Base-by-base conservation (phyloP, 2,329 filamentous ascomycete genomes). In the Fusarium sp. region DNA sequence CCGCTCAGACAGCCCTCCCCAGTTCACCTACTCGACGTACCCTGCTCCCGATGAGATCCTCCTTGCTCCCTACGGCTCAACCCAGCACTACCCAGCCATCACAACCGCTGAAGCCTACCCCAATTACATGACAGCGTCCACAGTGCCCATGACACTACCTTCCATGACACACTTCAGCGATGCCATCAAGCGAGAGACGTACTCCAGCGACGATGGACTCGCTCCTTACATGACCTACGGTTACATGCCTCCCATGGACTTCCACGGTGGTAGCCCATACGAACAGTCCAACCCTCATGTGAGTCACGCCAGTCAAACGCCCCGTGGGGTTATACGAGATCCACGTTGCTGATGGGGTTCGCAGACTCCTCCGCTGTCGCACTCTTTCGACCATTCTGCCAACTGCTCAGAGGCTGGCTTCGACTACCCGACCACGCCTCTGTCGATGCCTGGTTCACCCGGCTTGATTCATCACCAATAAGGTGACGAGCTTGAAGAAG, bases 331-430 rank as follows among this genome's bases (percentile, higher is more conserved):
- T 62, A 76, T 77, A 73, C 77, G 78, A 78, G 78, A 79, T 73
- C 72, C 76, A 75, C 77, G 77, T 80, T 82, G 82, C 85, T 85
- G 83, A 86, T 81, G 78, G 61, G 77, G 79, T 74, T 78, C 71
- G 73, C 81, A 94, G 91, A 93, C 91, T 78, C 91, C 91, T 81
- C 89, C 91, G 75, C 87, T 93, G 73, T 91, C 90, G 74, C 90
- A 91, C 77, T 90, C 88, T 27, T 92, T 89, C 78, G 89, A 92
- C 73, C 86, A 88, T 76, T 92, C 89, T 52, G 81, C 86, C 63
- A 84, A 82, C 73, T 88, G 87, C 77, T 89, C 87, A 32, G 87
- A 90, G 71, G 81, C 84, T 64, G 84, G 85, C 59, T 89, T 86
- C 75, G 85, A 88, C 68, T 89, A 89, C 79, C 90, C 90, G 37